A percentile compares a stretch with the other conserved stretches of the same genome.
phyloP scores from a whole-genome alignment of 441 rosid genomes.

The Daphne laureola region DNA sequence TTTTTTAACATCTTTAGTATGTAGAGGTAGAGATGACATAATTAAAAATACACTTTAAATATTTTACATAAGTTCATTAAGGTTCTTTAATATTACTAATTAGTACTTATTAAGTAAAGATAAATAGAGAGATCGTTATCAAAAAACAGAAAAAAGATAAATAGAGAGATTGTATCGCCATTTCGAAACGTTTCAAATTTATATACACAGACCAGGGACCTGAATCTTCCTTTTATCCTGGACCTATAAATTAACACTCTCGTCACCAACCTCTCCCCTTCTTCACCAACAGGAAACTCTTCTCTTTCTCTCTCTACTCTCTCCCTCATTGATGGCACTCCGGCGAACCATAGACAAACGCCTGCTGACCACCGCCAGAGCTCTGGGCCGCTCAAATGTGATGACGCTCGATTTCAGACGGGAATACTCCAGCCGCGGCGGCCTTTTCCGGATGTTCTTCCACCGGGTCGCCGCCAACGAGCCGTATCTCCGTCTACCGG shows the following conservation, averaged over 20 bases:
- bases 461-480: slow-evolving; percentile 31
- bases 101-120: too few species aligned
- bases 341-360: slow-evolving; percentile 34
- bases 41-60: too few species aligned
- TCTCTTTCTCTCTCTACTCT: slow-evolving; percentile 2
- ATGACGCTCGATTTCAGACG: slow-evolving; percentile 20
- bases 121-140: too few species aligned
- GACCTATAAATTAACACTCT: slow-evolving; percentile 28
- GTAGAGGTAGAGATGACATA: too few species aligned
- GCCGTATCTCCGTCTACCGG: slow-evolving; percentile 19
- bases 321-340: slow-evolving; percentile 38
- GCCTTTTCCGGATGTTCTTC: slow-evolving; percentile 36
- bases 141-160: too few species aligned
- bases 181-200: too few species aligned
- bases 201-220: too few species aligned
- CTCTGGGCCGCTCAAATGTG: slow-evolving; percentile 2
- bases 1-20: too few species aligned
- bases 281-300: background rate
- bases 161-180: too few species aligned
- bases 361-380: slow-evolving; percentile 21
- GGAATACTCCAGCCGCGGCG: slow-evolving; percentile 36
- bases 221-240: slow-evolving; percentile 21
- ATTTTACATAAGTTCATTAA: too few species aligned
- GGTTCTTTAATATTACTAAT: too few species aligned
- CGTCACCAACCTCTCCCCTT: background rate